Conservation (phyloP, 106 monocot species). For the Allium cepa region DNA sequence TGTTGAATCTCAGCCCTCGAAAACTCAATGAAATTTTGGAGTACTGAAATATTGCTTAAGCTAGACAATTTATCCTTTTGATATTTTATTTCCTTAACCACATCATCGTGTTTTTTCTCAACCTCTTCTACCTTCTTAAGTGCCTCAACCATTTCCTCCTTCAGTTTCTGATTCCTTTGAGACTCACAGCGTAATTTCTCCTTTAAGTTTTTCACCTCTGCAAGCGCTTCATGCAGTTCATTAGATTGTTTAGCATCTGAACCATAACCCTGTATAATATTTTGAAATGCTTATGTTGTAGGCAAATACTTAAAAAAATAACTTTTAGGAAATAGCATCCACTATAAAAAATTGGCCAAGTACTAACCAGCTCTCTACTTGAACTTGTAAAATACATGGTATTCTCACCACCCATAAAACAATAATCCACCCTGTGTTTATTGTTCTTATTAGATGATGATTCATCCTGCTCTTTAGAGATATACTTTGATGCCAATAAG, state of each 20-base stretch:
- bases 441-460: too few relatives aligned
- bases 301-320: too few relatives aligned
- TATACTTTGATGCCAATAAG: too few relatives aligned
- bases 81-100: conserved; percentile 18
- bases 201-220: conserved; percentile 26
- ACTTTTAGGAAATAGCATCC: too few relatives aligned
- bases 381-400: too few relatives aligned
- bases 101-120: conserved; percentile 23
- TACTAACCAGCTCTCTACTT: too few relatives aligned
- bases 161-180: conserved; percentile 27
- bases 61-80: conserved; percentile 6
- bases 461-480: too few relatives aligned
- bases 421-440: too few relatives aligned
- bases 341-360: too few relatives aligned
- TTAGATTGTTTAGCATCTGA: conserved; percentile 18
- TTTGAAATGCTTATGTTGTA: too few relatives aligned
- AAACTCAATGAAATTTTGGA: conserved; percentile 20
- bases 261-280: background rate
- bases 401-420: too few relatives aligned
- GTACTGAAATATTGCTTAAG: background rate
- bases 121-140: conserved; percentile 24
- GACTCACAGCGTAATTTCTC: conserved; percentile 40
- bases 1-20: conserved; percentile 26
- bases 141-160: conserved; percentile 27
- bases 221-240: conserved; percentile 28